Evolutionary conservation across 177 flowering plant genomes (phyloP), one percentile per base, ranked within the genome.

Genomic region (Vitis hybrid): DNA sequence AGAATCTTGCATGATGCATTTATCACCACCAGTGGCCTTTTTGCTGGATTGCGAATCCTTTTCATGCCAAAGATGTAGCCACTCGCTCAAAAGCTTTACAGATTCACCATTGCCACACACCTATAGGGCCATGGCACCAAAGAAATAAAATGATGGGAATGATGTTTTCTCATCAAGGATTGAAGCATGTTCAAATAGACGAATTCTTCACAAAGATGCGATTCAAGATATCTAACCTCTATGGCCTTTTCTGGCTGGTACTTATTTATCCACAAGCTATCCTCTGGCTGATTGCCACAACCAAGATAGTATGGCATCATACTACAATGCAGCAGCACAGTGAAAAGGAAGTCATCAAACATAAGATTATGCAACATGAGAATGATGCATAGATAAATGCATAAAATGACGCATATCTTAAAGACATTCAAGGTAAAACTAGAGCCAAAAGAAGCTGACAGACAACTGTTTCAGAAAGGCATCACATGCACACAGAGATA

Each of bases 21-120:
- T 74, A 21, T 68, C 76, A 54, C 71, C 68, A 64, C n/a, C 27
- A n/a, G 59, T 49, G 30, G 76, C 73, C 51, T 65, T 75, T 77
- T 83, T 83, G 49, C 52, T 73, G 56, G 72, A 62, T 68, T 63
- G 80, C 60, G 76, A 76, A 72, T 72, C 81, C 80, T 71, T 81
- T 72, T 81, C 85, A 82, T 74, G 82, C 99, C 99, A 93, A 60
- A 65, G 75, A 17, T 66, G 81, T 51, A 95, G 81, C 98, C 99
- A 95, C 30, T 92, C 92, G 70, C 73, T 89, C 74, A 95, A 76
- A 75, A 78, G 79, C 62, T 79, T 88, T 56, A 95, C 97, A 54
- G 92, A 78, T 65, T 87, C 91, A 70, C 60, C 68, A 72, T 95
- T 95, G 40, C 99, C 99, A 78, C 98, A 95, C 7, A 95, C 90